These are phyloP conservation scores for Phylloporus rhodoxanthus DNA, from an alignment of 768 basidiomycete genomes.

Conservation along the genomic window DNA sequence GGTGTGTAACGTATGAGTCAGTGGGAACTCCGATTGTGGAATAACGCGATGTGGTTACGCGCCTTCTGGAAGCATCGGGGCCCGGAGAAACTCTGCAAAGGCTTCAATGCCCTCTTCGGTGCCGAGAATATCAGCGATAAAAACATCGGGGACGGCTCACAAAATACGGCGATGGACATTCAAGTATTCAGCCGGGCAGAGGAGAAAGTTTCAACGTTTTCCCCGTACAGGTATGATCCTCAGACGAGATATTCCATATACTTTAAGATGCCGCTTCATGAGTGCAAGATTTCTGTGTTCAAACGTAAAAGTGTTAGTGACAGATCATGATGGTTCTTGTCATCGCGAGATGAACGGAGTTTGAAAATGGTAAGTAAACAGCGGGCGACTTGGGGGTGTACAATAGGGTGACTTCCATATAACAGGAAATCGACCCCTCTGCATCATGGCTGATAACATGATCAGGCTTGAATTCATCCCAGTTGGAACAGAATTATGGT, in stretches of 20 bases:
- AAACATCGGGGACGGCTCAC: neutral
- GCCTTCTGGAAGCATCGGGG: neutral
- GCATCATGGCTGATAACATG: neutral
- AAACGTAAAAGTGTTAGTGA: too few relatives aligned
- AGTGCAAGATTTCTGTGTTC: too few relatives aligned
- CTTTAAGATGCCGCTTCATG: too few relatives aligned
- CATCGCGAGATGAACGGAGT: too few relatives aligned
- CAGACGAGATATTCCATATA: too few relatives aligned
- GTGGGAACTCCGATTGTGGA: neutral
- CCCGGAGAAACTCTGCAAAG: neutral
- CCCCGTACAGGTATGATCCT: neutral
- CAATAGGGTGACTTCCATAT: neutral
- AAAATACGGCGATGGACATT: too few relatives aligned
- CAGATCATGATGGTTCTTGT: too few relatives aligned
- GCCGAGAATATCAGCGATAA: neutral
- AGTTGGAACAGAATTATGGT: constrained; percentile 8
- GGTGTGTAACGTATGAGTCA: neutral
- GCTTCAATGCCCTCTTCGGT: neutral
- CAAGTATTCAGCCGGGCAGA: neutral
- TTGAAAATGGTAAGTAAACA: too few relatives aligned
- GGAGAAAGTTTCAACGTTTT: neutral
- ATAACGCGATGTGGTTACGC: neutral
- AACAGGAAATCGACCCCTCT: neutral
- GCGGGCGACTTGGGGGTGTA: too few relatives aligned
- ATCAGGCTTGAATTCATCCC: neutral